phyloP scores from a whole-genome alignment of 345 rosid species.

The Pistacia integerrima region DNA sequence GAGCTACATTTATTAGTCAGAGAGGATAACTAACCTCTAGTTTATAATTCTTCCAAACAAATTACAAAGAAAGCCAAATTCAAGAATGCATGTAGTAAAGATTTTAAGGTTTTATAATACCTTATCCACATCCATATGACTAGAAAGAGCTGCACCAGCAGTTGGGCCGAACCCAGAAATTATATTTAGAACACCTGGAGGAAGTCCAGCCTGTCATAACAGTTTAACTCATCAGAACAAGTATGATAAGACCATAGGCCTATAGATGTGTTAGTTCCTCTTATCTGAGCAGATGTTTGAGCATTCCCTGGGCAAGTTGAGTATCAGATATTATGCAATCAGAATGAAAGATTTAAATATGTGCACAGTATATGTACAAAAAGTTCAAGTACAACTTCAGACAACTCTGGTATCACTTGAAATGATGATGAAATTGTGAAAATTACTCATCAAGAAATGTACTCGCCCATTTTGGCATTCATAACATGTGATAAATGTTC shows the following conservation, averaged over 20 bases:
- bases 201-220: slow-evolving; percentile 80
- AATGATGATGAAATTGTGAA: background rate
- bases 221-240: slow-evolving; percentile 5
- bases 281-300: background rate
- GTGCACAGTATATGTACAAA: background rate
- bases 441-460: background rate
- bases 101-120: slow-evolving; percentile 32
- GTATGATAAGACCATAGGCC: background rate
- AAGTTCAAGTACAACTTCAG: background rate
- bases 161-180: slow-evolving; percentile 86
- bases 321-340: background rate
- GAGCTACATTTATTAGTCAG: background rate
- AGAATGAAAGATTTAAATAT: background rate
- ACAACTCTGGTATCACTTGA: background rate
- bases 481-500: background rate
- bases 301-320: background rate
- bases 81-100: background rate
- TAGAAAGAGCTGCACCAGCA: slow-evolving; percentile 87
- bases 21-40: background rate
- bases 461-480: background rate
- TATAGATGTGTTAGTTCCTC: background rate
- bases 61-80: background rate
- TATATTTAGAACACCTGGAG: slow-evolving; percentile 85
- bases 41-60: background rate
- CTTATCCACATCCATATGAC: slow-evolving; percentile 96